phyloP scores from a whole-genome alignment of 2,329 filamentous ascomycete genomes.

The Celoporthe dispersa region DNA sequence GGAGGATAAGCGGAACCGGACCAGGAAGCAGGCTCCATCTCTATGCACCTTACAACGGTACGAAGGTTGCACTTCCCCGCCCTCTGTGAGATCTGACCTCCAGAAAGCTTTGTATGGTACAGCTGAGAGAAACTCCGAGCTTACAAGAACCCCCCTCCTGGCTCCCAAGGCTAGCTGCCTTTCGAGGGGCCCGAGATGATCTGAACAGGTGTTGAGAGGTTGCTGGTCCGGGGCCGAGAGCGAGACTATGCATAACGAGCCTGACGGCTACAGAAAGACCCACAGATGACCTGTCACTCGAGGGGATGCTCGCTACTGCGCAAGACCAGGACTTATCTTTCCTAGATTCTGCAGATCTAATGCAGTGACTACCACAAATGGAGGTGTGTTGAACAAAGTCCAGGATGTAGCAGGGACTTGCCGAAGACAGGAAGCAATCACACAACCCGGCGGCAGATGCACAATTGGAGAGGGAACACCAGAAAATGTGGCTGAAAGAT shows the following conservation, averaged over 20 bases:
- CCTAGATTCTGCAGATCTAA: not conserved
- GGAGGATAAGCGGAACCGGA: not conserved
- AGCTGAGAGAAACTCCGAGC: not conserved
- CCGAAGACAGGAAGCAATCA: not conserved
- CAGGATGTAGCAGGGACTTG: not conserved
- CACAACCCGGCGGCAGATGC: not conserved
- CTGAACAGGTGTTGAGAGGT: not conserved
- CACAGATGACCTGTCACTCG: not conserved
- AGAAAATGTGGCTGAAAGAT: not conserved
- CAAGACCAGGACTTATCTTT: not conserved
- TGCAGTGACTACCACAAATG: conserved; percentile 2
- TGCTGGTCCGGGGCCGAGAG: not conserved
- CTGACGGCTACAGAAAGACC: not conserved
- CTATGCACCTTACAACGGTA: not conserved
- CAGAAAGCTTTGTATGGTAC: not conserved
- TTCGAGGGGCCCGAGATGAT: not conserved
- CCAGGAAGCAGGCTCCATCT: not conserved
- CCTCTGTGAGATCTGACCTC: not conserved
- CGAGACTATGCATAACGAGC: not conserved
- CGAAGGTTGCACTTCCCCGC: not conserved
- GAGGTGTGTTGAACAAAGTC: not conserved
- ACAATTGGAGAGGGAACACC: not conserved
- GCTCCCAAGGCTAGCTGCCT: not conserved
- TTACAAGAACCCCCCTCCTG: not conserved
- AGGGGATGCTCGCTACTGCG: not conserved